Conservation (phyloP, 2,329 filamentous ascomycete species). For the Fusarium cicatricum region DNA sequence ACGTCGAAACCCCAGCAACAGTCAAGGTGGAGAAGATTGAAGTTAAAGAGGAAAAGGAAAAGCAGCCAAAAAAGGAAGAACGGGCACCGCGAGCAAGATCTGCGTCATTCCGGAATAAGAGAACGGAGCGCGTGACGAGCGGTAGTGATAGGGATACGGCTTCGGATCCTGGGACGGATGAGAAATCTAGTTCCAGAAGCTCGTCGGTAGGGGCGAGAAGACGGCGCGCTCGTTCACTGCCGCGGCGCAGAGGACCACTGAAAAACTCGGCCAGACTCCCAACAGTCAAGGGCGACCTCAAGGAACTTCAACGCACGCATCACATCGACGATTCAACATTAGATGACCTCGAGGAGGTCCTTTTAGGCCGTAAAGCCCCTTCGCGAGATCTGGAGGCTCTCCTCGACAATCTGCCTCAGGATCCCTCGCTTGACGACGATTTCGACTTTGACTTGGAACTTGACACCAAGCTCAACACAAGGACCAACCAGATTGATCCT, state of each 20-base stretch:
- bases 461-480: constrained; percentile 39
- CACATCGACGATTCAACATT: constrained; percentile 67
- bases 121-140: constrained; percentile 29
- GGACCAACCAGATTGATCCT: constrained; percentile 32
- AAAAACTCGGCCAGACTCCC: constrained; percentile 63
- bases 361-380: constrained; percentile 49
- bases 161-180: constrained; percentile 45
- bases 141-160: constrained; percentile 43
- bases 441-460: constrained; percentile 40
- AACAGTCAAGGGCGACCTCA: constrained; percentile 64
- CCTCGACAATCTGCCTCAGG: constrained; percentile 38
- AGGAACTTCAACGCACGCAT: constrained; percentile 60
- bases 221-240: constrained; percentile 49
- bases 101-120: constrained; percentile 39
- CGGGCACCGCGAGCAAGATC: constrained; percentile 23
- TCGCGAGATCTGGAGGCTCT: constrained; percentile 38
- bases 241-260: constrained; percentile 56
- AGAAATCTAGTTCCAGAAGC: constrained; percentile 32
- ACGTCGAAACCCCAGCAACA: constrained; percentile 64
- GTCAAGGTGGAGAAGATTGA: constrained; percentile 49
- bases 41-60: constrained; percentile 25
- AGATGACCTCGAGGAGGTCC: constrained; percentile 64
- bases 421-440: constrained; percentile 35
- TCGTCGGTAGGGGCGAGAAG: constrained; percentile 39
- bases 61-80: constrained; percentile 25